These are phyloP conservation scores for Leptographium flavum DNA, from an alignment of 2,329 filamentous ascomycete genomes.

Conservation along the genomic window DNA sequence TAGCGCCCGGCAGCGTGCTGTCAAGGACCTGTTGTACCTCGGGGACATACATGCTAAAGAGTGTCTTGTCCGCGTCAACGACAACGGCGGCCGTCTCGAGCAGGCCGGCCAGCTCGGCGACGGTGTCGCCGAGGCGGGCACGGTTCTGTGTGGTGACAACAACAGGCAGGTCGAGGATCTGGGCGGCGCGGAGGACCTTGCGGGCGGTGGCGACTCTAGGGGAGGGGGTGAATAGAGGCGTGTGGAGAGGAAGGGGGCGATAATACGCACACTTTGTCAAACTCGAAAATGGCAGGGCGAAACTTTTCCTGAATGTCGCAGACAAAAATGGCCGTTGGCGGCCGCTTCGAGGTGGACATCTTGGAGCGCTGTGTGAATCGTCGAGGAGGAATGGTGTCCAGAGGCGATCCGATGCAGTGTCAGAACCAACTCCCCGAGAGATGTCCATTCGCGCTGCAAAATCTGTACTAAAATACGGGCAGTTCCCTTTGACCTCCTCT, in stretches of 20 bases:
- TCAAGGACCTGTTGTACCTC: constrained; percentile 34
- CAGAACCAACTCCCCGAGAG: no score
- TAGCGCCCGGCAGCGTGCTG: constrained; percentile 12
- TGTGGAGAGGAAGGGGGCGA: neutral
- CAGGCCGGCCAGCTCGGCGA: constrained; percentile 49
- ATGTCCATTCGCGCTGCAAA: no score
- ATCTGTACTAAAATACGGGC: no score
- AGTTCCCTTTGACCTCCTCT: no score
- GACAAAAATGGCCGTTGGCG: constrained; percentile 38
- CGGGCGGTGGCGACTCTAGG: constrained; percentile 52
- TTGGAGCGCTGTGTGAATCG: neutral
- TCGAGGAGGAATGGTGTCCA: neutral
- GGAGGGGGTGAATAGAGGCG: neutral
- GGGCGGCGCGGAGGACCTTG: constrained; percentile 53
- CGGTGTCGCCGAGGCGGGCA: constrained; percentile 64
- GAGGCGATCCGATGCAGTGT: no score
- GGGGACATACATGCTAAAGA: constrained; percentile 77
- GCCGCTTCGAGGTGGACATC: constrained; percentile 1
- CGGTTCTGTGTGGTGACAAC: constrained; percentile 78
- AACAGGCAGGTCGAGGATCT: constrained; percentile 59
- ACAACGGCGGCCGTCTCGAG: constrained; percentile 22
- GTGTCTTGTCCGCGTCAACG: constrained; percentile 63
- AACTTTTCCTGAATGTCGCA: constrained; percentile 96
- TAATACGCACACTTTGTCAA: constrained; percentile 57
- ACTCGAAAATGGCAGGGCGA: constrained; percentile 67